phyloP scores from a whole-genome alignment of 441 rosid species.

The Gossypium schwendimanii region DNA sequence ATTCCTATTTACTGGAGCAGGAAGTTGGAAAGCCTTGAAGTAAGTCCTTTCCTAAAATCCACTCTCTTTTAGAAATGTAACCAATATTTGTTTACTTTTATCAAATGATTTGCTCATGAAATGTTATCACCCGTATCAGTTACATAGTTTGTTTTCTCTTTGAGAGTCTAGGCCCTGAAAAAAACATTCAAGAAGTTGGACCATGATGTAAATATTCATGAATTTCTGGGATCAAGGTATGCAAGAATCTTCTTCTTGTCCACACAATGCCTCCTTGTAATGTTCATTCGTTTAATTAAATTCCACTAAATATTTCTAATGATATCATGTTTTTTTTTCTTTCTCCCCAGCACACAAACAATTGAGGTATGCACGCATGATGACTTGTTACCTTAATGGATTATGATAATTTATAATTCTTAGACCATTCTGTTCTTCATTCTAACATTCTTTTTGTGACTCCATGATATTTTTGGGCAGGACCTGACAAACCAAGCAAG shows the following conservation, averaged over 20 bases:
- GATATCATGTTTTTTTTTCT: constrained; percentile 6
- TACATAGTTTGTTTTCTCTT: constrained; percentile 22
- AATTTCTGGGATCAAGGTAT: constrained; percentile 63
- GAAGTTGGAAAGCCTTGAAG: constrained; percentile 80
- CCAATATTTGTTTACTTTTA: constrained; percentile 5
- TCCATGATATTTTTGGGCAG: constrained; percentile 28
- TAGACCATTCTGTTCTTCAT: background rate
- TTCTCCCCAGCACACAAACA: constrained; percentile 51
- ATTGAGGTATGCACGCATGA: constrained; percentile 44
- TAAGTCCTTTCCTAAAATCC: constrained; percentile 31
- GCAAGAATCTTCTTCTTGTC: constrained; percentile 4
- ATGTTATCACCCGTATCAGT: background rate
- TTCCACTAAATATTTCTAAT: constrained; percentile 4
- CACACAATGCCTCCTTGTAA: background rate
- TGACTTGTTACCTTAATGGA: background rate
- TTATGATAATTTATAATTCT: background rate
- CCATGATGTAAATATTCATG: constrained; percentile 68
- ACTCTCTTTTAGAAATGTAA: background rate
- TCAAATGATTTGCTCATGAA: background rate
- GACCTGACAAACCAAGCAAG: constrained; percentile 44
- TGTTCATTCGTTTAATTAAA: background rate
- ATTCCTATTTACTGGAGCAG: constrained; percentile 35
- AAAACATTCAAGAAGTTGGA: constrained; percentile 71
- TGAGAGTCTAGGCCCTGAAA: constrained; percentile 62
- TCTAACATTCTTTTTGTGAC: constrained; percentile 5